Evolutionary conservation across 2,329 filamentous ascomycete genomes (phyloP).

Genomic region (Clonostachys rosea): DNA sequence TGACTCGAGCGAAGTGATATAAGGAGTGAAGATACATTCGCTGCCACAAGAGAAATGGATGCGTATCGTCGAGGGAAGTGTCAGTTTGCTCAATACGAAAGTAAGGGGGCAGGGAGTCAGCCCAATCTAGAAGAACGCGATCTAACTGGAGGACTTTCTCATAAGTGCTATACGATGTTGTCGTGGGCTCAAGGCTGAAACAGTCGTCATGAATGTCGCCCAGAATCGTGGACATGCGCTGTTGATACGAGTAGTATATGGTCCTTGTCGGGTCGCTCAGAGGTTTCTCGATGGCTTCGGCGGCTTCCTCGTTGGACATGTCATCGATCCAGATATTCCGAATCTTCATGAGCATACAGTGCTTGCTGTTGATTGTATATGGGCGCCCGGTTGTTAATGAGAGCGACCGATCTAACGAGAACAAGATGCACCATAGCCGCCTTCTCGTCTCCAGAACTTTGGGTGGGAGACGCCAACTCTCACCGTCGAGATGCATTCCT

Average conservation of each 20-base stretch:
- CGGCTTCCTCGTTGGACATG: constrained; percentile 20
- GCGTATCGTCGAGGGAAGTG: constrained; percentile 15
- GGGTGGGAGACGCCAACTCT: constrained; percentile 25
- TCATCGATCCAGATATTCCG: constrained; percentile 32
- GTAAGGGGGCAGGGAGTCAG: constrained; percentile 21
- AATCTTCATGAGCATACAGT: constrained; percentile 27
- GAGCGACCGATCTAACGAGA: constrained; percentile 30
- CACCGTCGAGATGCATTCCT: constrained; percentile 35
- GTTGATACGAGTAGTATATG: constrained; percentile 21
- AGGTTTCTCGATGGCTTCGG: constrained; percentile 6
- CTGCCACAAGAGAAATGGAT: constrained; percentile 26
- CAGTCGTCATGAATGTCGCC: constrained; percentile 31
- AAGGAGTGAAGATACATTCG: constrained; percentile 28
- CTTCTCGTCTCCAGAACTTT: constrained; percentile 28
- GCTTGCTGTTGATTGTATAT: constrained; percentile 28
- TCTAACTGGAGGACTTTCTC: constrained; percentile 27
- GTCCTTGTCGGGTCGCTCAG: constrained; percentile 23
- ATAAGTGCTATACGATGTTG: constrained; percentile 13
- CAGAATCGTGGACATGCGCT: constrained; percentile 24
- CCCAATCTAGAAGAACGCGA: constrained; percentile 22
- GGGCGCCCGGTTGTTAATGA: constrained; percentile 31
- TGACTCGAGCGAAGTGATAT: constrained; percentile 32
- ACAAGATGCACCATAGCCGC: constrained; percentile 31
- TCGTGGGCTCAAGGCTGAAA: constrained; percentile 17
- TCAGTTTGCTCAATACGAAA: constrained; percentile 24